These are phyloP conservation scores for Chaetoscypha palmicola DNA, from an alignment of 2,329 filamentous ascomycete genomes.

Conservation along the genomic window DNA sequence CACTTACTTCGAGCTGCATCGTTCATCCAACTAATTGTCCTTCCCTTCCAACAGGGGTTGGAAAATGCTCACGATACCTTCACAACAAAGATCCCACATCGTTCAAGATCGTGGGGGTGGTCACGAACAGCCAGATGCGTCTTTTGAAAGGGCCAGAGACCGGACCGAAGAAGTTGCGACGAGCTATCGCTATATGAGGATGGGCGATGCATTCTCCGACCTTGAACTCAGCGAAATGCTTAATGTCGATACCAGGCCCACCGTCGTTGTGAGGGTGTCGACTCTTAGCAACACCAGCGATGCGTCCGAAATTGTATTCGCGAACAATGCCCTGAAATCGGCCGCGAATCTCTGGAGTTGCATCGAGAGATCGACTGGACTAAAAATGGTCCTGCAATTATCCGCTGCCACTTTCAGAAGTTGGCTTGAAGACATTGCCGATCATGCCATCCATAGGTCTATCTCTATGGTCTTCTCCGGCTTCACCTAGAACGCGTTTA, in stretches of 20 bases:
- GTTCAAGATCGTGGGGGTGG: too few relatives aligned
- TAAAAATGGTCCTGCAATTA: neutral
- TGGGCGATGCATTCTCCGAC: too few relatives aligned
- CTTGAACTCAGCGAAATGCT: neutral
- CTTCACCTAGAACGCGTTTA: constrained; percentile 3
- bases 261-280: neutral
- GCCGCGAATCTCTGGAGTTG: constrained; percentile 2
- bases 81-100: too few relatives aligned
- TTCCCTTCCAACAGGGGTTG: too few relatives aligned
- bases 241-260: neutral
- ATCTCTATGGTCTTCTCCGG: neutral
- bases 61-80: too few relatives aligned
- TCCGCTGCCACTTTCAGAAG: neutral
- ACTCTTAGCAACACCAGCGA: neutral
- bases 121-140: too few relatives aligned
- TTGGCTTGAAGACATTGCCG: neutral
- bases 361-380: neutral
- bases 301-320: constrained; percentile 46
- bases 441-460: constrained; percentile 1
- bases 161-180: too few relatives aligned
- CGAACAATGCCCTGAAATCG: constrained; percentile 57
- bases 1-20: too few relatives aligned
- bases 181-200: too few relatives aligned
- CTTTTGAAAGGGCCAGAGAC: too few relatives aligned
- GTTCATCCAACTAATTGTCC: too few relatives aligned